Conservation (phyloP, 140 eudicot species). For the Flaveria floridana region DNA sequence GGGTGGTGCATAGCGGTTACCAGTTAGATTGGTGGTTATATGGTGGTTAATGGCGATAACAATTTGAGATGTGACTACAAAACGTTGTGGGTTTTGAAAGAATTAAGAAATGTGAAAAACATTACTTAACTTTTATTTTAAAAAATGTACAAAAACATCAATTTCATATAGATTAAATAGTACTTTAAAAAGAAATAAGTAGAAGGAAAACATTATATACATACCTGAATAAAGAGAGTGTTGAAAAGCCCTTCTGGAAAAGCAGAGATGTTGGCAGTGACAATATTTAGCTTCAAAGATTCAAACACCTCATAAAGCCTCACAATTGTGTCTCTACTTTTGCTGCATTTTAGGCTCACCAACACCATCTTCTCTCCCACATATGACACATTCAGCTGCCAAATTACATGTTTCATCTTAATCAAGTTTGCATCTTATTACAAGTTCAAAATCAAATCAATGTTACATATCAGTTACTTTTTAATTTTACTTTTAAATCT, state of each 20-base stretch:
- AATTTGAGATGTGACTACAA: no score
- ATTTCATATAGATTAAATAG: no score
- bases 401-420: background rate
- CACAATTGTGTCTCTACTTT: slow-evolving; percentile 62
- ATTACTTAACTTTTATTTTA: no score
- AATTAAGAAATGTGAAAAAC: no score
- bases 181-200: background rate
- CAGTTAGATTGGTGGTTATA: no score
- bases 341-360: slow-evolving; percentile 64
- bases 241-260: slow-evolving; percentile 57
- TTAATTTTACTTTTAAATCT: no score
- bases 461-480: background rate
- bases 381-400: slow-evolving; percentile 57
- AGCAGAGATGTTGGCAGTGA: slow-evolving; percentile 57
- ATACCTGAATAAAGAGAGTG: slow-evolving; percentile 72
- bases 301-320: slow-evolving; percentile 75
- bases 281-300: slow-evolving; percentile 66
- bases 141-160: no score
- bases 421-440: no score
- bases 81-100: no score
- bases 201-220: background rate
- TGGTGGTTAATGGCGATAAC: no score
- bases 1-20: no score
- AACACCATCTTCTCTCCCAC: slow-evolving; percentile 63
- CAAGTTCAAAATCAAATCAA: background rate